Conservation (phyloP, 345 rosid genomes). For the Dovyalis caffra region DNA sequence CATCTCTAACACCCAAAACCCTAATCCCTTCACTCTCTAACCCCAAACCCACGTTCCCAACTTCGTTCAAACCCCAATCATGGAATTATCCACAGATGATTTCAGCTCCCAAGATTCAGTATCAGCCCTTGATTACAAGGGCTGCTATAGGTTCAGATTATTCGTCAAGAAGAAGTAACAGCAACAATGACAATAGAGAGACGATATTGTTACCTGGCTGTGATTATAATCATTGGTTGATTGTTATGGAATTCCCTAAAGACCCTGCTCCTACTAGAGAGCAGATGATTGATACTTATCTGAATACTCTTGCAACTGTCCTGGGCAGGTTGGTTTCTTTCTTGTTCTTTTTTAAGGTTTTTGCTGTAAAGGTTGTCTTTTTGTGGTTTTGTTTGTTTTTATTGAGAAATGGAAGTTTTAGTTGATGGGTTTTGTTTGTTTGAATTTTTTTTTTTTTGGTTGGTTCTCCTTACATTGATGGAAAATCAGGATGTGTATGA, state of each 20-base stretch:
- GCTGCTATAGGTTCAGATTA: slow-evolving; percentile 58
- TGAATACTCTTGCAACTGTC: slow-evolving; percentile 78
- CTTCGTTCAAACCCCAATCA: background rate
- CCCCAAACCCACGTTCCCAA: slow-evolving; percentile 34
- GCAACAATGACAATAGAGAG: slow-evolving; percentile 68
- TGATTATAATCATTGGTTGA: slow-evolving; percentile 91
- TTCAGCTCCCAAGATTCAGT: background rate
- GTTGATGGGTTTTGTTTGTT: background rate
- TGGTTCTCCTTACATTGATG: no score
- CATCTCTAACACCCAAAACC: slow-evolving; percentile 11
- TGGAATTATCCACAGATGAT: slow-evolving; percentile 19
- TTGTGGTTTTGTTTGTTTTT: background rate
- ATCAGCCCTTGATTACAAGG: slow-evolving; percentile 1
- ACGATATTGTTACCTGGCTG: slow-evolving; percentile 94
- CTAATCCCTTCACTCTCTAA: slow-evolving; percentile 32
- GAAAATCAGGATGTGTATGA: no score
- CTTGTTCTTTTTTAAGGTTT: background rate
- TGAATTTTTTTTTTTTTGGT: no score
- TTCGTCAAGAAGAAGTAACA: slow-evolving; percentile 66
- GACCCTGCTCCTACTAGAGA: slow-evolving; percentile 93
- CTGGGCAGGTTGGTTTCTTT: slow-evolving; percentile 59
- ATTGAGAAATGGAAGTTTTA: background rate
- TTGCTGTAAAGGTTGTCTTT: background rate
- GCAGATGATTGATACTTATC: slow-evolving; percentile 95
- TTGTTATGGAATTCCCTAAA: slow-evolving; percentile 97